Conservation (phyloP, 495 filamentous ascomycete genomes). For the Aspergillus conjunctus region DNA sequence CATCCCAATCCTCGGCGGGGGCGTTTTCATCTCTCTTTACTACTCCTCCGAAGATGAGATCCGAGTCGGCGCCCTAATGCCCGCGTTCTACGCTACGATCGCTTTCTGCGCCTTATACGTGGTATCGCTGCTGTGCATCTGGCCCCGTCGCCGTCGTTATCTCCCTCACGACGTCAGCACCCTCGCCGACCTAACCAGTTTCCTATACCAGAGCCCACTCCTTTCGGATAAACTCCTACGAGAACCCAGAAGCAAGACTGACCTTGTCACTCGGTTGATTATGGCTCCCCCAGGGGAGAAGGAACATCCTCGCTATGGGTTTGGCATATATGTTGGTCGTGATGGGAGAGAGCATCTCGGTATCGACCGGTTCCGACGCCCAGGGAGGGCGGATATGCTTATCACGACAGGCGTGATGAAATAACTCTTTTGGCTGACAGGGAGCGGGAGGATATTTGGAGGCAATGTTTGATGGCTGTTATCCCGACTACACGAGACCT, state of each 20-base stretch:
- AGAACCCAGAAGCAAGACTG: slow-evolving; percentile 58
- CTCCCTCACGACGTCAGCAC: slow-evolving; percentile 71
- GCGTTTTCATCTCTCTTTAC: slow-evolving; percentile 79
- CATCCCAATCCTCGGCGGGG: slow-evolving; percentile 76
- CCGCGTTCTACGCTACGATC: slow-evolving; percentile 66
- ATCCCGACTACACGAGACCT: slow-evolving; percentile 2
- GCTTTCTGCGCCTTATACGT: slow-evolving; percentile 68
- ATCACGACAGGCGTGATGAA: slow-evolving; percentile 44
- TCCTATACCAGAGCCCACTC: slow-evolving; percentile 69
- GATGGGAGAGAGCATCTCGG: slow-evolving; percentile 67
- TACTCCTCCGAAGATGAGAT: slow-evolving; percentile 52
- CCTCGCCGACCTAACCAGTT: slow-evolving; percentile 75
- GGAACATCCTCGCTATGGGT: slow-evolving; percentile 56
- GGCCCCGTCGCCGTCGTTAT: slow-evolving; percentile 55
- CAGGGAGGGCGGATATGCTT: slow-evolving; percentile 49
- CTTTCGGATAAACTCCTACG: slow-evolving; percentile 67
- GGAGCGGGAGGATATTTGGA: neutral
- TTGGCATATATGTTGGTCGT: slow-evolving; percentile 61
- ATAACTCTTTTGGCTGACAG: slow-evolving; percentile 11
- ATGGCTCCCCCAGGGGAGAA: slow-evolving; percentile 50
- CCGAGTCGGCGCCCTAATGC: slow-evolving; percentile 68
- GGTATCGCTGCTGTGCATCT: slow-evolving; percentile 63
- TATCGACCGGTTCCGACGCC: slow-evolving; percentile 59
- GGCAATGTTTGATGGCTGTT: neutral
- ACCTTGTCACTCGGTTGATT: slow-evolving; percentile 64